These are phyloP conservation scores for Wallacemonas sp. DNA, from an alignment of 208 protist genomes.

Conservation along the genomic window DNA sequence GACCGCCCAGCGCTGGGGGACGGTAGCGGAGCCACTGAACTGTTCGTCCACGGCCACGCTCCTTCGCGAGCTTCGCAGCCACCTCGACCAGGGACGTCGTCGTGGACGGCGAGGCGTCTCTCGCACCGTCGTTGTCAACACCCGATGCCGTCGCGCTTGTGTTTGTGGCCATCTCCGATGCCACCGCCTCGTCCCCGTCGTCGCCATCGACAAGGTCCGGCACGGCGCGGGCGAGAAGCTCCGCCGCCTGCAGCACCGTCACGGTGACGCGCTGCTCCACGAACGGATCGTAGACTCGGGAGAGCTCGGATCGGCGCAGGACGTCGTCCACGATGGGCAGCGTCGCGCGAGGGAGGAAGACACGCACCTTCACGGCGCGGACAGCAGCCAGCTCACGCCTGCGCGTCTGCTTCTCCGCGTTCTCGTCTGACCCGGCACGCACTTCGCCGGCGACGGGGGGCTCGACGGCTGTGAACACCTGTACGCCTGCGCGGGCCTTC, in stretches of 20 bases:
- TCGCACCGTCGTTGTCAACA: too few species aligned
- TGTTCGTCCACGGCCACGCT: not conserved
- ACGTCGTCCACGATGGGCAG: constrained; percentile 31
- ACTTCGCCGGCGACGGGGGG: not conserved
- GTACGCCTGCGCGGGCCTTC: not conserved
- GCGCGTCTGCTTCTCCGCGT: not conserved
- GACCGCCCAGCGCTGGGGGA: constrained; percentile 11
- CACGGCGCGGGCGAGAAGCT: constrained; percentile 5
- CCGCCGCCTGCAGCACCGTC: constrained; percentile 12
- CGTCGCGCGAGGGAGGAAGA: constrained; percentile 27
- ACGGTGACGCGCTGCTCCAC: constrained; percentile 19
- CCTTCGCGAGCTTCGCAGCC: not conserved
- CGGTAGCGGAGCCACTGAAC: constrained; percentile 1
- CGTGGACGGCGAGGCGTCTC: not conserved
- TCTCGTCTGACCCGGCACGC: not conserved
- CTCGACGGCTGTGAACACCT: constrained; percentile 5
- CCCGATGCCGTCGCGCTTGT: not conserved
- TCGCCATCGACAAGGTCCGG: not conserved
- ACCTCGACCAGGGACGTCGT: not conserved
- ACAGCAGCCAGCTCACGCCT: not conserved
- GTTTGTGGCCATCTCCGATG: too few species aligned
- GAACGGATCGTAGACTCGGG: constrained; percentile 15
- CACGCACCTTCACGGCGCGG: constrained; percentile 19
- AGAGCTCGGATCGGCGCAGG: constrained; percentile 24
- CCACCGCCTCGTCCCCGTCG: too few species aligned